Conservation (phyloP, 441 rosid species). For the Daphne laureola region DNA sequence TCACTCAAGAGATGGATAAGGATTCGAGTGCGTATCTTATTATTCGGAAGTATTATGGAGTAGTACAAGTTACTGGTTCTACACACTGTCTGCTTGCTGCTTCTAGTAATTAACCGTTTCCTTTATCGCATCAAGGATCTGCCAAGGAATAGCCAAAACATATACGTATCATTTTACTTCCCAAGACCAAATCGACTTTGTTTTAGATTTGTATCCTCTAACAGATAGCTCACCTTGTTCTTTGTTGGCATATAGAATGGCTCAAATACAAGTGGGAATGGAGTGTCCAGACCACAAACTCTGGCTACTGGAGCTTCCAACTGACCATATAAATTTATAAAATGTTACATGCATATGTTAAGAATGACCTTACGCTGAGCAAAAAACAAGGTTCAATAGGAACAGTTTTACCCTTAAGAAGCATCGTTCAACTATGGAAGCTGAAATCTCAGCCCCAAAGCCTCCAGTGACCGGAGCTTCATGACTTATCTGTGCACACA, state of each 20-base stretch:
- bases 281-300: constrained; percentile 88
- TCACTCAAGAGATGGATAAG: too few species aligned
- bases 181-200: too few species aligned
- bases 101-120: constrained; percentile 56
- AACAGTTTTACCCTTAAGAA: constrained; percentile 50
- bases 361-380: background rate
- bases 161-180: too few species aligned
- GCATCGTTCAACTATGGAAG: constrained; percentile 75
- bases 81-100: background rate
- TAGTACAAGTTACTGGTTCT: too few species aligned
- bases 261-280: constrained; percentile 87
- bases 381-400: background rate
- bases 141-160: constrained; percentile 10
- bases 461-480: constrained; percentile 96
- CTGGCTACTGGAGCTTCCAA: constrained; percentile 84
- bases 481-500: constrained; percentile 68
- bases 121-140: constrained; percentile 75
- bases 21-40: too few species aligned
- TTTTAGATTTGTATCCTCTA: background rate
- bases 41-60: too few species aligned
- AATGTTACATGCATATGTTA: background rate
- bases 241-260: constrained; percentile 88
- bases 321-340: constrained; percentile 30
- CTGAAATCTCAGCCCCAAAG: constrained; percentile 96
- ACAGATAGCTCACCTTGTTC: constrained; percentile 48